These are phyloP conservation scores for sunflower (Helianthus annuus) DNA, from an alignment of 129 eudicot species.

Conservation along the genomic window DNA sequence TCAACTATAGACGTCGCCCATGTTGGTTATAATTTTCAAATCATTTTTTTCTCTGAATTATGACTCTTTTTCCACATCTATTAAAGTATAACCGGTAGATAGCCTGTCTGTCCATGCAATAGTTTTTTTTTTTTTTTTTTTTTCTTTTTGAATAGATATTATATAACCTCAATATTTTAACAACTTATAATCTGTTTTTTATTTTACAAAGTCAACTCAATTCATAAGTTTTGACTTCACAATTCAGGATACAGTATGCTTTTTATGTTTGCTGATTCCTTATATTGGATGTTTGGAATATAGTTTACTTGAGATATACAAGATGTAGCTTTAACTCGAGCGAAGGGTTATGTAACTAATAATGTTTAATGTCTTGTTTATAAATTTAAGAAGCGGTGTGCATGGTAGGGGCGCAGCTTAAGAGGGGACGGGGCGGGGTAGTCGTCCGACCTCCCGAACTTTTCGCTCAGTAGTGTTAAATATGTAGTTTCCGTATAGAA, in stretches of 20 bases:
- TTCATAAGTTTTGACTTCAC: background rate
- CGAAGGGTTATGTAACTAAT: too few relatives aligned
- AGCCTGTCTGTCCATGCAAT: background rate
- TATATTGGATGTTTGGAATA: background rate
- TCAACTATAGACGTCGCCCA: constrained; percentile 31
- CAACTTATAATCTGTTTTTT: background rate
- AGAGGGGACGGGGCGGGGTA: too few relatives aligned
- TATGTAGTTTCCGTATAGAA: too few relatives aligned
- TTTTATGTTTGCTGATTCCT: too few relatives aligned
- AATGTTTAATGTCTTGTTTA: too few relatives aligned
- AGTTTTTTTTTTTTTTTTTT: background rate
- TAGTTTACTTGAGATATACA: background rate
- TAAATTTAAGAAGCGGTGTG: too few relatives aligned
- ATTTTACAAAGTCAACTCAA: background rate
- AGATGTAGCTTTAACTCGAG: too few relatives aligned
- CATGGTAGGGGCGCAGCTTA: too few relatives aligned
- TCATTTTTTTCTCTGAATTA: background rate
- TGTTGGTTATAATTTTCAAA: constrained; percentile 19
- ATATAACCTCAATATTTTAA: background rate
- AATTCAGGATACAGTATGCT: too few relatives aligned
- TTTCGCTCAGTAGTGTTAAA: too few relatives aligned
- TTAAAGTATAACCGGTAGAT: background rate
- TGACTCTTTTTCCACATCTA: constrained; percentile 22
- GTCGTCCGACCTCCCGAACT: too few relatives aligned
- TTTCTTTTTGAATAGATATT: background rate